These are phyloP conservation scores for Ustilago vetiveriae DNA, from an alignment of 1,284 basidiomycete genomes.

Conservation along the genomic window DNA sequence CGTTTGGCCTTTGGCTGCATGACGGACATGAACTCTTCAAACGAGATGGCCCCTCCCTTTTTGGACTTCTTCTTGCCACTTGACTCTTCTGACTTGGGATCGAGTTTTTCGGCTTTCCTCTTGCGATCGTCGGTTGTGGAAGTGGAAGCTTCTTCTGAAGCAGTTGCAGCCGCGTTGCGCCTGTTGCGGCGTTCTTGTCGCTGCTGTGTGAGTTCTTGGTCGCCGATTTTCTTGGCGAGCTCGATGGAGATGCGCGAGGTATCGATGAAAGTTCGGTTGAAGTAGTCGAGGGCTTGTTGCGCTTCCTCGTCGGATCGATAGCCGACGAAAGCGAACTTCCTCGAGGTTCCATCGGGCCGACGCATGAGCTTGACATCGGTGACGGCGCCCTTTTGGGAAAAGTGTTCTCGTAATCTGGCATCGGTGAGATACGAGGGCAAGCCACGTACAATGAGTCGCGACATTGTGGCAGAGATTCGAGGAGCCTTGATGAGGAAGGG, in stretches of 20 bases:
- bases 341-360: constrained; percentile 80
- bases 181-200: constrained; percentile 33
- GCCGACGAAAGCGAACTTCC: constrained; percentile 91
- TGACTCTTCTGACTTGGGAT: constrained; percentile 4
- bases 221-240: constrained; percentile 73
- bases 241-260: constrained; percentile 77
- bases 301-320: constrained; percentile 86
- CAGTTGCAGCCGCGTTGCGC: constrained; percentile 19
- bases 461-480: constrained; percentile 68
- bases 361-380: constrained; percentile 88
- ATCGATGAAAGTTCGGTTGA: constrained; percentile 77
- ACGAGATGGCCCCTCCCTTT: constrained; percentile 52
- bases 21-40: constrained; percentile 64
- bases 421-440: constrained; percentile 80
- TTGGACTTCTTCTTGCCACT: constrained; percentile 15
- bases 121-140: constrained; percentile 13
- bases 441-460: constrained; percentile 90
- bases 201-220: constrained; percentile 43
- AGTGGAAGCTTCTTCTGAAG: constrained; percentile 5
- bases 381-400: constrained; percentile 71
- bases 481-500: neutral
- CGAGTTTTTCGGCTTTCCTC: constrained; percentile 16
- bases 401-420: constrained; percentile 76
- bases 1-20: constrained; percentile 64
- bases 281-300: constrained; percentile 79